A percentile compares a stretch with the other conserved stretches of the same genome.
Conservation (phyloP, 768 basidiomycete species). For the Pseudohyphozyma bogoriensis region DNA sequence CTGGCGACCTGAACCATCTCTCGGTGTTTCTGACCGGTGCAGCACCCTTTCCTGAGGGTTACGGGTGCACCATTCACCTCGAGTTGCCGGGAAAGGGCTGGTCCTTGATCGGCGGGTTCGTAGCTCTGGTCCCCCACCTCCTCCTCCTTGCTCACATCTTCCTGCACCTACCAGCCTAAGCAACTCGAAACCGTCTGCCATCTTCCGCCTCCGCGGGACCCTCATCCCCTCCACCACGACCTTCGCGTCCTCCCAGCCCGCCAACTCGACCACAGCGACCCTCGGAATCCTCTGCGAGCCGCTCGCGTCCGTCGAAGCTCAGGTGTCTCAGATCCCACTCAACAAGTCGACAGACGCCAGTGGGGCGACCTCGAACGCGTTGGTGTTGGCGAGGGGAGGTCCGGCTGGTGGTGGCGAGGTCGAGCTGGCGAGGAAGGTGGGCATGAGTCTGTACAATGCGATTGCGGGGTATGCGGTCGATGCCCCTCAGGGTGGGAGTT, state of each 20-base stretch:
- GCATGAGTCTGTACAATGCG: conserved; percentile 22
- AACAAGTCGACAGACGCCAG: neutral
- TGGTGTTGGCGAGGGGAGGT: neutral
- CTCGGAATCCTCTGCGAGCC: conserved; percentile 76
- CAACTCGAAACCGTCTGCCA: conserved; percentile 30
- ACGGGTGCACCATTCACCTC: conserved; percentile 22
- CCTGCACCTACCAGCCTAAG: conserved; percentile 47
- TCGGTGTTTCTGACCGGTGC: conserved; percentile 72
- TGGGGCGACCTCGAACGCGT: neutral
- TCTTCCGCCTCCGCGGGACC: conserved; percentile 25
- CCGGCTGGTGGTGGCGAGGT: neutral
- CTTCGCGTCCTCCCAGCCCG: conserved; percentile 35
- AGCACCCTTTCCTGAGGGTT: conserved; percentile 20
- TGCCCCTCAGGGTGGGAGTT: neutral
- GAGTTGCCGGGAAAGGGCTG: conserved; percentile 58
- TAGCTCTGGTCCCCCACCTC: too few relatives aligned
- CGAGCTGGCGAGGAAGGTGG: conserved; percentile 15
- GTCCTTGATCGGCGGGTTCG: conserved; percentile 69
- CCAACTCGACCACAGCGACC: conserved; percentile 48
- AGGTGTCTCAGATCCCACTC: conserved; percentile 42
- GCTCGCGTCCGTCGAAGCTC: conserved; percentile 50
- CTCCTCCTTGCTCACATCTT: too few relatives aligned
- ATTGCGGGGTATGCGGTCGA: neutral
- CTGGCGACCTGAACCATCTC: conserved; percentile 68
- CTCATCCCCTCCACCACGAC: conserved; percentile 41